phyloP scores from a whole-genome alignment of 495 filamentous ascomycete species.

The Penicillium verhagenii region DNA sequence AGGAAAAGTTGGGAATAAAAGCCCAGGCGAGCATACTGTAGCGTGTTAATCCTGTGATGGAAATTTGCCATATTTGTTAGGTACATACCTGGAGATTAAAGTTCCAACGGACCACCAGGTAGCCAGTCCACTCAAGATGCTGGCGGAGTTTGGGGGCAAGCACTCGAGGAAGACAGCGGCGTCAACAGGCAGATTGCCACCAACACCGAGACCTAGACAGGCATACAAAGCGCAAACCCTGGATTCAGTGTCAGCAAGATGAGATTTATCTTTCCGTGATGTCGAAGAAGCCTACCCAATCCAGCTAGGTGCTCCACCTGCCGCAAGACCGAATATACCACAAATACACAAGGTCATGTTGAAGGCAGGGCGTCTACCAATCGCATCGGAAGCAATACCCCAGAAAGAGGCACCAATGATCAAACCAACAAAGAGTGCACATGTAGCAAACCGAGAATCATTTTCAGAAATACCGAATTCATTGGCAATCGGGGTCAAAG shows the following conservation, averaged over 20 bases:
- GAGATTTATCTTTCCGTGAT: not conserved
- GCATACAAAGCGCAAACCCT: constrained; percentile 42
- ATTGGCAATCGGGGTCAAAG: constrained; percentile 37
- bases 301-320: constrained; percentile 48
- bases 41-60: constrained; percentile 26
- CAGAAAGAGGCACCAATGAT: constrained; percentile 59
- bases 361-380: constrained; percentile 59
- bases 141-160: constrained; percentile 43
- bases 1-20: constrained; percentile 44
- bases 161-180: constrained; percentile 55
- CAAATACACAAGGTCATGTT: constrained; percentile 56
- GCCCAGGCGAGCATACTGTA: constrained; percentile 49
- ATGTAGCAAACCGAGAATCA: constrained; percentile 48
- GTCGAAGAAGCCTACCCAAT: constrained; percentile 27
- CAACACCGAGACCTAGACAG: constrained; percentile 46
- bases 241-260: not conserved
- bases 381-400: constrained; percentile 58
- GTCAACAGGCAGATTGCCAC: constrained; percentile 50
- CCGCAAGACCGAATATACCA: constrained; percentile 54
- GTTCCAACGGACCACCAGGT: constrained; percentile 56
- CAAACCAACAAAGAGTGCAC: constrained; percentile 46
- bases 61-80: not conserved
- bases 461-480: constrained; percentile 46
- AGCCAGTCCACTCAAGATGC: constrained; percentile 48
- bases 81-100: constrained; percentile 36